Evolutionary conservation across 495 filamentous ascomycete species (phyloP), one percentile per base, ranked within the genome.

Genomic region (Penicillium maclennaniae): DNA sequence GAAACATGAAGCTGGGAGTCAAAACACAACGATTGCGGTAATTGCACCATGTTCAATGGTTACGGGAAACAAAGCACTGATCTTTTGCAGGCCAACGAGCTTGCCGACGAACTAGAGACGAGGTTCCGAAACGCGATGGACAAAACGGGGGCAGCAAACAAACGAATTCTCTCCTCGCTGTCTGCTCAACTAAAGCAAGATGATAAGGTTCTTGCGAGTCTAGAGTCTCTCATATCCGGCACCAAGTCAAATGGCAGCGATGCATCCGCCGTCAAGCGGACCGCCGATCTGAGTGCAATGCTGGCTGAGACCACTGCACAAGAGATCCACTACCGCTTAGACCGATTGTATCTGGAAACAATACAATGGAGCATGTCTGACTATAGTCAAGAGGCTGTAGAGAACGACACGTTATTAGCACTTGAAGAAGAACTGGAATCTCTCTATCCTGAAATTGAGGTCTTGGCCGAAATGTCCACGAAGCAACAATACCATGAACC

Each of bases 381-480:
- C 5, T 17, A 26, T 9, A 12, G 34, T 6, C 25, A 42, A 7
- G 28, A 27, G 38, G 37, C 39, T 1, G 17, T 25, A 15, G 58
- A 62, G 20, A 23, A 23, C 14, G 61, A 67, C 6, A 49, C 53
- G 10, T 44, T 76, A n/a, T 43, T 64, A 17, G 68, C 70, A 0
- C 50, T 85, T 20, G 74, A 83, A 58, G 75, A 79, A 38, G 83
- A 87, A 49, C 60, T 86, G 5, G 82, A 83, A 34, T 82, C 83
- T 14, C 62, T 87, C 4, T 84, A 83, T 51, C 75, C 81, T 0
- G 83, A 87, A 53, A 82, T 87, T 54, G 73, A 82, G 12, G 75
- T 82, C 3, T 71, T 87, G 28, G 79, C 83, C 3, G 79, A 85
- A 53, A 82, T 87, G 74, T 79, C 80, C 21, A 74, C 75, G 1